phyloP scores from a whole-genome alignment of 2,329 filamentous ascomycete species.

The Phoma sp. region DNA sequence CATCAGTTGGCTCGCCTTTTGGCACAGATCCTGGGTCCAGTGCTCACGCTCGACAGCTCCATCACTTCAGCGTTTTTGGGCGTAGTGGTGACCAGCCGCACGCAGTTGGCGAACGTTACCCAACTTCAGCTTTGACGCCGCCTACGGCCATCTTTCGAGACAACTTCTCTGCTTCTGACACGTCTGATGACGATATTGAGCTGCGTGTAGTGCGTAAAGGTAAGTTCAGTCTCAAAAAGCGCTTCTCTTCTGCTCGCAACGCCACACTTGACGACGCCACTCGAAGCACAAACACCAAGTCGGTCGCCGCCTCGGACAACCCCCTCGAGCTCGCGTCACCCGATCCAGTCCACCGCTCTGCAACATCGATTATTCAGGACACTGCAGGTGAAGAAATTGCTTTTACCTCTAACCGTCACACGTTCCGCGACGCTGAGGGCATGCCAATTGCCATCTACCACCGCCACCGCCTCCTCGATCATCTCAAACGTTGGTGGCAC shows the following conservation, averaged over 20 bases:
- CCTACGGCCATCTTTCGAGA: conserved; percentile 43
- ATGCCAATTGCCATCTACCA: conserved; percentile 32
- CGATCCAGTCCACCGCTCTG: conserved; percentile 16
- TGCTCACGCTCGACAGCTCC: conserved; percentile 22
- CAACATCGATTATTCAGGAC: conserved; percentile 27
- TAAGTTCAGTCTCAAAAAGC: conserved; percentile 30
- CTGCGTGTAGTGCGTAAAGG: conserved; percentile 29
- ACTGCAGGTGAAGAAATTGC: conserved; percentile 24
- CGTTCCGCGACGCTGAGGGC: conserved; percentile 34
- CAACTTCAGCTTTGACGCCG: conserved; percentile 54
- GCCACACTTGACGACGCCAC: conserved; percentile 18
- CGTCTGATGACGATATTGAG: conserved; percentile 36
- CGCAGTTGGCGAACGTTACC: conserved; percentile 57
- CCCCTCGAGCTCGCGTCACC: conserved; percentile 22
- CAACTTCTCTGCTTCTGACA: conserved; percentile 32
- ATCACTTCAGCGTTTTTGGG: conserved; percentile 31
- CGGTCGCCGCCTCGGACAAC: conserved; percentile 2
- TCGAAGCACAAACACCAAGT: conserved; percentile 21
- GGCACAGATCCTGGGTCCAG: conserved; percentile 19
- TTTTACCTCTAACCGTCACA: conserved; percentile 31
- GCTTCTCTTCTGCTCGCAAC: conserved; percentile 31
- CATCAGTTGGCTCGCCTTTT: conserved; percentile 23
- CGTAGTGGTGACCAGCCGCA: conserved; percentile 37
- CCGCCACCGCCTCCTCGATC: conserved; percentile 25
- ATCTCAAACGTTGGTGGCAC: conserved; percentile 32